A percentile compares a stretch with the other conserved stretches of the same genome.
Conservation (phyloP, 2,329 filamentous ascomycete genomes). For the Leptosphaerulina australis region DNA sequence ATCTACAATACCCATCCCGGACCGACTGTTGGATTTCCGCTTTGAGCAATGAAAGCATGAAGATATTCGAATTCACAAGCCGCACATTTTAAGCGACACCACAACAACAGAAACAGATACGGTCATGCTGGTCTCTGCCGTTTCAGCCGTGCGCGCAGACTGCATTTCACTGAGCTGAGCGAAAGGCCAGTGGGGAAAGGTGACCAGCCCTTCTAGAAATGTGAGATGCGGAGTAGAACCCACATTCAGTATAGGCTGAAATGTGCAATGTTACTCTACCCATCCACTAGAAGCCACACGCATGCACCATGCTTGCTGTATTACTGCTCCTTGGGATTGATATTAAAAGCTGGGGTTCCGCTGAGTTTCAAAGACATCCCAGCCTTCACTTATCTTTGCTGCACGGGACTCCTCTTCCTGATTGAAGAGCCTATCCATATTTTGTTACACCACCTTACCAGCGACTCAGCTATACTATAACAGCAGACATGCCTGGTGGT, state of each 20-base stretch:
- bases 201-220: slow-evolving; percentile 42
- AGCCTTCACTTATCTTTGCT: slow-evolving; percentile 29
- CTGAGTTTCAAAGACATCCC: slow-evolving; percentile 30
- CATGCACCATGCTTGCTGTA: slow-evolving; percentile 37
- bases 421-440: slow-evolving; percentile 23
- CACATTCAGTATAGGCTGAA: slow-evolving; percentile 32
- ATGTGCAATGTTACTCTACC: slow-evolving; percentile 45
- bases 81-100: slow-evolving; percentile 20
- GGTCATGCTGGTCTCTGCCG: slow-evolving; percentile 11
- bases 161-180: slow-evolving; percentile 8
- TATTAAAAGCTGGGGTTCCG: slow-evolving; percentile 42
- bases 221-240: slow-evolving; percentile 40
- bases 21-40: slow-evolving; percentile 39
- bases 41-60: slow-evolving; percentile 15
- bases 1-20: slow-evolving; percentile 28
- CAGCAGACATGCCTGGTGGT: slow-evolving; percentile 46
- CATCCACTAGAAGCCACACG: slow-evolving; percentile 38
- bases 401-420: slow-evolving; percentile 31
- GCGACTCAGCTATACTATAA: slow-evolving; percentile 21
- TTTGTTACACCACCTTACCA: slow-evolving; percentile 16
- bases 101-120: not conserved
- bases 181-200: slow-evolving; percentile 21
- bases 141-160: slow-evolving; percentile 20
- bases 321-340: slow-evolving; percentile 33
- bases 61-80: slow-evolving; percentile 12